Evolutionary conservation across 805 yeast genomes (phyloP), one percentile per base, ranked within the genome.

Genomic region (Ogataea wickerhamii): DNA sequence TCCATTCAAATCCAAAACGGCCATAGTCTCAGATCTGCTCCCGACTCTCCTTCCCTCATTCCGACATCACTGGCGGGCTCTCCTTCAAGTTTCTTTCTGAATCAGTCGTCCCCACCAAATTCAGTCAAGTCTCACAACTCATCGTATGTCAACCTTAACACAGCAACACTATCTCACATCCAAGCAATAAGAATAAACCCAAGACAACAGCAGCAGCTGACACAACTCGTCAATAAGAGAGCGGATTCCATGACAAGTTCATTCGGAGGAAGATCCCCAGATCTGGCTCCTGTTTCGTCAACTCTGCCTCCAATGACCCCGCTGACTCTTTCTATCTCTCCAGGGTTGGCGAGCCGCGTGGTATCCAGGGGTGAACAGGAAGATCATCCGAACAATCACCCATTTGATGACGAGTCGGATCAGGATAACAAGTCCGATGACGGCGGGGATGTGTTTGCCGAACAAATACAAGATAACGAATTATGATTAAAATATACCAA

Each of bases 11-110:
- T 43, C n/a, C 43, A 41, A 13, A 28, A 27, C 13, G 30, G 28
- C 11, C 30, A 38, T 36, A 32, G 43, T 19, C 38, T 34, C 40
- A 21, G 32, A 24, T 8, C 40, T 18, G 52, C 57, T 8, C 80
- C 81, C 0, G 78, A 71, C 36, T 73, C 79, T 1, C 81, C 81
- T 0, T 63, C 64, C 37, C 58, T 76, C 36, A 70, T 62, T 30
- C 80, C 82, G 2, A 66, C 71, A 0, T 73, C 78, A 4, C 34
- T 75, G 12, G 71, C 73, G 2, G 78, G 76, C 5, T 73, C 79
- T 0, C 82, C 82, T 1, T 73, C 80, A 4, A 55, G 74, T 34
- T 74, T 76, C 44, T 70, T 75, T 68, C 56, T 76, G 31, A 63
- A 69, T n/a, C 66, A 73, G 16, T 71, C 70, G 36, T 73, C 80